Evolutionary conservation across 108 stramenopile species (phyloP).

Genomic region (Nitzschia inconspicua): DNA sequence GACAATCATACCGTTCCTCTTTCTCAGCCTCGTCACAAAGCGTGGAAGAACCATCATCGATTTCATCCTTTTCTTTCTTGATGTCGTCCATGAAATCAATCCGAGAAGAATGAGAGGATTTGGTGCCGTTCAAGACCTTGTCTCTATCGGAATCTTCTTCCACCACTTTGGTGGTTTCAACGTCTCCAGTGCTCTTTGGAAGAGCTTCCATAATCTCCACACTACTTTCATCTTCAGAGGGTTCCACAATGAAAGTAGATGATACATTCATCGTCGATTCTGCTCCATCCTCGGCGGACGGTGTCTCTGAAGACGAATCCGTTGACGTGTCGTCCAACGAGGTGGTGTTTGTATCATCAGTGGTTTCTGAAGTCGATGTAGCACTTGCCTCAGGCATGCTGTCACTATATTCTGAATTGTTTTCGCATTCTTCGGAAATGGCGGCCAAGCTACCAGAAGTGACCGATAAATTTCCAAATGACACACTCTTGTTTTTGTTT

Average conservation of each 20-base stretch:
- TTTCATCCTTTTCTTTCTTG: too few species aligned
- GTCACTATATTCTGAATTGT: background rate
- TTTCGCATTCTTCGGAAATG: background rate
- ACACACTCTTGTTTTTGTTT: background rate
- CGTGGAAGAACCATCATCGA: too few species aligned
- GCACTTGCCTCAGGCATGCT: background rate
- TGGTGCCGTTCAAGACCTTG: too few species aligned
- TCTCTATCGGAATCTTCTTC: too few species aligned
- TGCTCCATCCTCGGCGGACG: background rate
- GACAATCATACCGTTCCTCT: background rate
- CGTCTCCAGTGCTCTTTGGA: background rate
- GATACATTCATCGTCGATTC: background rate
- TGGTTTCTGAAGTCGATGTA: background rate
- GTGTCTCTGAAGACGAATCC: background rate
- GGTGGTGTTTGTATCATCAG: background rate
- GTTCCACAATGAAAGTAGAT: background rate
- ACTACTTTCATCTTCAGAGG: background rate
- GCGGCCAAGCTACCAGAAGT: too few species aligned
- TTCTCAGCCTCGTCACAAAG: too few species aligned
- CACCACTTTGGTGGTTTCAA: conserved; percentile 1
- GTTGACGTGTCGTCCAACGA: background rate
- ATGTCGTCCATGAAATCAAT: too few species aligned
- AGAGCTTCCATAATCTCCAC: background rate
- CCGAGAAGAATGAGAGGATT: too few species aligned
- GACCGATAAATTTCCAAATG: background rate